Base-by-base conservation (phyloP, 2,329 filamentous ascomycete genomes). In the Coccinonectria pachysandricola region DNA sequence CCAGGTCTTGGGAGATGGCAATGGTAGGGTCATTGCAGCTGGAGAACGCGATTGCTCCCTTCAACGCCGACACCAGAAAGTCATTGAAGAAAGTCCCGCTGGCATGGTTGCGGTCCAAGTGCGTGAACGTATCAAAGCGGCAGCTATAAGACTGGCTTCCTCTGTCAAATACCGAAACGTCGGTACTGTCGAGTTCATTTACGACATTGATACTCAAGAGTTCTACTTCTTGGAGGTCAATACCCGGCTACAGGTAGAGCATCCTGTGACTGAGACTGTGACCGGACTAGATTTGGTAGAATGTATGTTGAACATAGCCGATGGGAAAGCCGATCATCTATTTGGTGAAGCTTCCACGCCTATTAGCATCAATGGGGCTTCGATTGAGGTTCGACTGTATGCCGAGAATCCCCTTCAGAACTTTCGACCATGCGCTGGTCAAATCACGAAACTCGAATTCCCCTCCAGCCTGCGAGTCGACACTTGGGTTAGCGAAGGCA, bases 211-310 rank as follows among this genome's bases (percentile, higher is more conserved):
- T 13, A 49, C 48, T 0, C 39, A 36, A 1, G 36, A 50, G 4
- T 64, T 57, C 23, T 65, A 57, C 34, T 67, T 67, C 31, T 46
- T 67, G 1, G 64, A 68, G 31, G 53, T 66, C 15, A 68, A 68
- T 21, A 57, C 63, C 0, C 47, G 64, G 4, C 39, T 67, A 4
- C 64, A 68, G 32, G 64, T 68, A 5, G 65, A 68, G 35, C 62
- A 67, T 37, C 51, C 56, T 12, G 52, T 55, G 7, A 87, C 82
- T 0, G 81, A 87, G 49, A 76, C 80, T 65, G 75, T 82, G 3
- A 83, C 78, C 7, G 76, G 71, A 0, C 68, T 83, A 24, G 81
- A 87, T 46, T 60, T 87, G 8, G 81, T 87, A 2, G 64, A 73
- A 16, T 43, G 55, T 12, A 62, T 63, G 59, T 29, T 62, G 8